phyloP scores from a whole-genome alignment of 2,329 filamentous ascomycete species.

The Neurospora crassa region DNA sequence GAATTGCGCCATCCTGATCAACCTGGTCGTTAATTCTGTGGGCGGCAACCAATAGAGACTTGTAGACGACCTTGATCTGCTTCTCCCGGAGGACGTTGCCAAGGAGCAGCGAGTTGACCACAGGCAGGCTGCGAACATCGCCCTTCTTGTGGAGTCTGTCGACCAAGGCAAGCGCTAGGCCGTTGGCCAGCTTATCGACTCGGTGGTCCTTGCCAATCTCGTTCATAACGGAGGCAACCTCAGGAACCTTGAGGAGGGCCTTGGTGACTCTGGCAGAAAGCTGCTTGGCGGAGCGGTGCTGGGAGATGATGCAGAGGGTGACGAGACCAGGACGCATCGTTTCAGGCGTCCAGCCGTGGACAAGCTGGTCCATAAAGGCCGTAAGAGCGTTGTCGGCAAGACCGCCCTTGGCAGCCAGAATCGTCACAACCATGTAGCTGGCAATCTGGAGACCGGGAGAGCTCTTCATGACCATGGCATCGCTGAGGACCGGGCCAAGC shows the following conservation, averaged over 20 bases:
- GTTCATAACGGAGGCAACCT: slow-evolving; percentile 49
- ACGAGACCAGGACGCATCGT: slow-evolving; percentile 66
- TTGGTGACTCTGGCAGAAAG: slow-evolving; percentile 63
- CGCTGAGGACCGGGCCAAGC: slow-evolving; percentile 61
- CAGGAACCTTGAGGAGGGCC: slow-evolving; percentile 53
- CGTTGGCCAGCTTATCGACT: slow-evolving; percentile 62
- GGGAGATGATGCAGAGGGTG: slow-evolving; percentile 71
- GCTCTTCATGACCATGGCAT: slow-evolving; percentile 65
- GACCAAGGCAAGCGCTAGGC: slow-evolving; percentile 57
- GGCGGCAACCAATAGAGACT: slow-evolving; percentile 51
- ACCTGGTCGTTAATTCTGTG: slow-evolving; percentile 46
- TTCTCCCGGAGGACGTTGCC: slow-evolving; percentile 51
- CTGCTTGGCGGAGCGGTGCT: slow-evolving; percentile 62
- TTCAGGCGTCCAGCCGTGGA: slow-evolving; percentile 64
- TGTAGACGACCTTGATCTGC: slow-evolving; percentile 56
- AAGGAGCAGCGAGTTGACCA: slow-evolving; percentile 52
- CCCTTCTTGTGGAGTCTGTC: slow-evolving; percentile 52
- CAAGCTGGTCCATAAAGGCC: slow-evolving; percentile 82
- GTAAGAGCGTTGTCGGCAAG: slow-evolving; percentile 74
- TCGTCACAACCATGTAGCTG: slow-evolving; percentile 82
- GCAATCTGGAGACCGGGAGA: slow-evolving; percentile 73
- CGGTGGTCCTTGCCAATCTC: slow-evolving; percentile 55
- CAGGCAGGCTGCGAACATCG: slow-evolving; percentile 44
- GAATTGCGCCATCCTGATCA: slow-evolving; percentile 44
- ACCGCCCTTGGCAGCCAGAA: slow-evolving; percentile 74